phyloP scores from a whole-genome alignment of 805 yeast species.

The Clavispora asparagi region DNA sequence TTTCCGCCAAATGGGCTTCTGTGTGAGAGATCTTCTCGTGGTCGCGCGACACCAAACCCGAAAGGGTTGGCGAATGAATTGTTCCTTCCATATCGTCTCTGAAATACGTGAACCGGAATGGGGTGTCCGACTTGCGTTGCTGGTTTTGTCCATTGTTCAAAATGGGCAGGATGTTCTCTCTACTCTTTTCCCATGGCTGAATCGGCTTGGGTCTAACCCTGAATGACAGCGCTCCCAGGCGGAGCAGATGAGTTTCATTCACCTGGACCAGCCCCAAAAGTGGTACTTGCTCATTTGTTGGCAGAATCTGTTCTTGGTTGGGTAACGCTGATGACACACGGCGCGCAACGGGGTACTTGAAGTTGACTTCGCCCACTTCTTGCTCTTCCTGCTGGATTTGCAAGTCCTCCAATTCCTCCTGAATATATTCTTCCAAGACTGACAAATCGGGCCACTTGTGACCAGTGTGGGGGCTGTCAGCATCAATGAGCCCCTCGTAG shows the following conservation, averaged over 20 bases:
- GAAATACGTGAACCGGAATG: slow-evolving; percentile 81
- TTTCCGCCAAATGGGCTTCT: slow-evolving; percentile 17
- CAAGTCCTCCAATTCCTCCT: slow-evolving; percentile 51
- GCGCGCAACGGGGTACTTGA: slow-evolving; percentile 30
- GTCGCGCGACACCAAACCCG: slow-evolving; percentile 47
- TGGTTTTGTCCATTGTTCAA: slow-evolving; percentile 13
- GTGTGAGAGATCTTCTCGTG: not conserved
- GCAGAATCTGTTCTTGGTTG: slow-evolving; percentile 7
- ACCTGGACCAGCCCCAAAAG: slow-evolving; percentile 23
- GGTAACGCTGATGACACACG: slow-evolving; percentile 4
- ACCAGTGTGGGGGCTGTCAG: slow-evolving; percentile 13
- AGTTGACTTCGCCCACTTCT: slow-evolving; percentile 25
- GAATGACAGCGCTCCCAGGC: slow-evolving; percentile 37
- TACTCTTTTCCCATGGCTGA: slow-evolving; percentile 63
- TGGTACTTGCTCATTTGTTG: slow-evolving; percentile 22
- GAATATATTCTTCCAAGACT: slow-evolving; percentile 71
- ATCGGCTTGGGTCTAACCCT: slow-evolving; percentile 70
- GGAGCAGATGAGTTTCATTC: slow-evolving; percentile 27
- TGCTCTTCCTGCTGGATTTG: slow-evolving; percentile 16
- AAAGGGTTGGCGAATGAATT: slow-evolving; percentile 80
- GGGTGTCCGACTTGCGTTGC: slow-evolving; percentile 32
- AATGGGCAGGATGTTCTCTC: slow-evolving; percentile 26
- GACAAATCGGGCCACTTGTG: slow-evolving; percentile 79
- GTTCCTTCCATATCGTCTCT: slow-evolving; percentile 88
- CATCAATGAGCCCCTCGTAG: slow-evolving; percentile 26